Conservation (phyloP, 345 rosid genomes). For the Arabidopsis thaliana region DNA sequence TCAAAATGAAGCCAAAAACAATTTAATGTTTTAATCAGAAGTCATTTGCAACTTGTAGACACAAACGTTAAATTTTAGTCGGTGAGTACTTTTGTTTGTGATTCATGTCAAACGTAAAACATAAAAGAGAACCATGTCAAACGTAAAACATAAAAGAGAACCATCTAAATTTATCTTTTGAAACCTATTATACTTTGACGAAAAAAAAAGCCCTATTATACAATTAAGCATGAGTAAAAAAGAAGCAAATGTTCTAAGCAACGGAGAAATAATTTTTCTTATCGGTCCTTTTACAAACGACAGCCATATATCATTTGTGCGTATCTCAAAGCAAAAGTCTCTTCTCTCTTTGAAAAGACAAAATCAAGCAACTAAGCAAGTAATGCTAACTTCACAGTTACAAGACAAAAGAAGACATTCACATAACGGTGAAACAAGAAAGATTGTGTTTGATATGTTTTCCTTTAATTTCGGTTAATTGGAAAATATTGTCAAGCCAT, state of each 20-base stretch:
- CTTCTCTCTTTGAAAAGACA: constrained; percentile 7
- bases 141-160: neutral
- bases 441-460: constrained; percentile 26
- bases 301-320: constrained; percentile 22
- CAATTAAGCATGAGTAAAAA: constrained; percentile 14
- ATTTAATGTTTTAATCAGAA: constrained; percentile 5
- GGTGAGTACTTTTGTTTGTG: neutral
- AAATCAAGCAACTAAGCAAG: neutral
- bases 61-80: neutral
- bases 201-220: neutral
- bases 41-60: neutral
- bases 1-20: neutral
- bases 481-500: constrained; percentile 9
- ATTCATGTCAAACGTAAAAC: neutral
- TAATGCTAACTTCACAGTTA: constrained; percentile 23
- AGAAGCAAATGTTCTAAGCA: constrained; percentile 25
- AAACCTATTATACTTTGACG: too few species aligned
- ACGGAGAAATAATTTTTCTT: constrained; percentile 11
- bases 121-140: neutral
- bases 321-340: constrained; percentile 30
- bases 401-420: constrained; percentile 40
- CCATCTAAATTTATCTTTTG: neutral
- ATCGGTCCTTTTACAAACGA: constrained; percentile 30
- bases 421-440: constrained; percentile 25
- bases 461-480: constrained; percentile 5